Percentiles rank a stretch among this genome's conserved stretches.
Evolutionary conservation across 163 green algal genomes (phyloP).

Genomic region (Trebouxiophyceae sp.): DNA sequence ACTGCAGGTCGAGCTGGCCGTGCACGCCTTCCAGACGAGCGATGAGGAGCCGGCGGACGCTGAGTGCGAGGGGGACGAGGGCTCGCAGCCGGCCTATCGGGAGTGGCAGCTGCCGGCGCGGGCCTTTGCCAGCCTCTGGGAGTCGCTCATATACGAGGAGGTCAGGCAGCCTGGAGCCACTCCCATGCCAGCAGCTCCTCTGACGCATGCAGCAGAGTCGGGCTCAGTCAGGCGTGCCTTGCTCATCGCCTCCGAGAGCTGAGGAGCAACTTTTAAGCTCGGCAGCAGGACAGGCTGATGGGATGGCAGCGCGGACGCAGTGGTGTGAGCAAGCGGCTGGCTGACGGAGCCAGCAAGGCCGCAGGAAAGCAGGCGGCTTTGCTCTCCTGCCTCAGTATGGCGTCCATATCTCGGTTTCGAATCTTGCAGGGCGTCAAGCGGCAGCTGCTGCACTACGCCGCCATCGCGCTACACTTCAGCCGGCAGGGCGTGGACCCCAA

Average conservation of each 20-base stretch:
- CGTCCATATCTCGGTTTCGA: not conserved
- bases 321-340: not conserved
- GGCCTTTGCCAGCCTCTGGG: constrained; percentile 63
- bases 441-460: constrained; percentile 62
- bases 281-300: no score
- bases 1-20: constrained; percentile 7
- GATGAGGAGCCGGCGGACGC: constrained; percentile 6
- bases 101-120: constrained; percentile 73
- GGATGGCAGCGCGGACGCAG: not conserved
- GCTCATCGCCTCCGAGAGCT: no score
- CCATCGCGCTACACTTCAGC: constrained; percentile 78
- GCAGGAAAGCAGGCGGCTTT: not conserved
- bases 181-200: no score
- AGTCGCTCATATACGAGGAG: constrained; percentile 67
- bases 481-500: constrained; percentile 59
- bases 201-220: no score
- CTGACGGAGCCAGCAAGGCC: not conserved
- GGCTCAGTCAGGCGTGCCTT: no score
- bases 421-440: constrained; percentile 51
- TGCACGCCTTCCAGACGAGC: constrained; percentile 9
- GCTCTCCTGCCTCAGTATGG: not conserved
- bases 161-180: constrained; percentile 30
- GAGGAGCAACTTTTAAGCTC: no score
- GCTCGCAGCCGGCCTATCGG: not conserved
- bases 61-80: not conserved